Percentiles rank a stretch among this genome's conserved stretches.
These are phyloP conservation scores for Lipomyces starkeyi DNA, from an alignment of 805 yeast species.

Conservation along the genomic window DNA sequence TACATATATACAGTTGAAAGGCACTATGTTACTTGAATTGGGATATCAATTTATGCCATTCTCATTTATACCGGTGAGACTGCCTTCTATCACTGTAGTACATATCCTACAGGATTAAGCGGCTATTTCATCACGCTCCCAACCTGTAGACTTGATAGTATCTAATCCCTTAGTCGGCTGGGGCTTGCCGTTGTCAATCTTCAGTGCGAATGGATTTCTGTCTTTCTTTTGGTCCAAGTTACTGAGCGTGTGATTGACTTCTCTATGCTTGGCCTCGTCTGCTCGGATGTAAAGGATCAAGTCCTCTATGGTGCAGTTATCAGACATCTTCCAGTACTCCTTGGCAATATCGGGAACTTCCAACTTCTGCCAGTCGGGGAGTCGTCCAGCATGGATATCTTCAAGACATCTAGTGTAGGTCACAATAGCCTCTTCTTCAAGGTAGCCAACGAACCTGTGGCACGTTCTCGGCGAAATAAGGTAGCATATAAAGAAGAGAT, in stretches of 20 bases:
- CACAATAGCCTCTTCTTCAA: constrained; percentile 77
- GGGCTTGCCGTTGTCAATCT: constrained; percentile 46
- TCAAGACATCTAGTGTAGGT: constrained; percentile 68
- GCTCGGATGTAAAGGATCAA: constrained; percentile 69
- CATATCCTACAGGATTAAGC: constrained; percentile 24
- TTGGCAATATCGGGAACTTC: constrained; percentile 65
- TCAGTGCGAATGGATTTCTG: constrained; percentile 70
- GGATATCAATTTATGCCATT: not conserved
- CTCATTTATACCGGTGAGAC: not conserved
- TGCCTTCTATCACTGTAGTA: not conserved
- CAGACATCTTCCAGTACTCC: constrained; percentile 65
- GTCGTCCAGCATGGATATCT: constrained; percentile 57
- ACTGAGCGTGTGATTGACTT: constrained; percentile 78
- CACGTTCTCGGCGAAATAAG: constrained; percentile 65
- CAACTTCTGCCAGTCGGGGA: constrained; percentile 54
- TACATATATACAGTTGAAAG: constrained; percentile 1
- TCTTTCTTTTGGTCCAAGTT: constrained; percentile 60
- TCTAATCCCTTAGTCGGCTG: constrained; percentile 47
- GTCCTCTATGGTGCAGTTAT: constrained; percentile 61
- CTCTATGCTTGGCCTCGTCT: constrained; percentile 80
- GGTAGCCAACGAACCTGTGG: constrained; percentile 77
- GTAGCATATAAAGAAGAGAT: constrained; percentile 65
- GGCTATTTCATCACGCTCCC: constrained; percentile 48
- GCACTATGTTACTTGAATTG: not conserved
- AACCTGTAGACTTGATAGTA: constrained; percentile 43